Evolutionary conservation across 495 filamentous ascomycete species (phyloP).

Genomic region (Daldinia concentrica): DNA sequence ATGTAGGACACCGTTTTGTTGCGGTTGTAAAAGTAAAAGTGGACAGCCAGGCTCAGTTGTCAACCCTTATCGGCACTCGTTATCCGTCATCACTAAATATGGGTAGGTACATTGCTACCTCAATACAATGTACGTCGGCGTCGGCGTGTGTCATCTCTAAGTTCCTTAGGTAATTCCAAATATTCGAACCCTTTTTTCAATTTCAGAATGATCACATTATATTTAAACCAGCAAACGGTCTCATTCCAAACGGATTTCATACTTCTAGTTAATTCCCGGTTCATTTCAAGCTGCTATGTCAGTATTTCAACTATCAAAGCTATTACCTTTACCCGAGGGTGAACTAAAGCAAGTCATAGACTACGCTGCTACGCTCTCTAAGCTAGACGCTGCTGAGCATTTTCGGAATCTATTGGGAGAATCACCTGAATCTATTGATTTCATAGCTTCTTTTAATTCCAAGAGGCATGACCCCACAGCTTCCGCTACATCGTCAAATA

Average conservation of each 20-base stretch:
- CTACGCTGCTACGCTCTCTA: slow-evolving; percentile 75
- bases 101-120: not conserved
- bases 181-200: not conserved
- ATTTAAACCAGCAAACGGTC: not conserved
- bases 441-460: slow-evolving; percentile 90
- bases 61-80: not conserved
- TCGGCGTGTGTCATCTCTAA: slow-evolving; percentile 6
- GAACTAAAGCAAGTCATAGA: slow-evolving; percentile 83
- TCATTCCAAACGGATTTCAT: not conserved
- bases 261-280: not conserved
- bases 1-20: no score
- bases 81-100: not conserved
- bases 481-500: slow-evolving; percentile 17
- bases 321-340: slow-evolving; percentile 85
- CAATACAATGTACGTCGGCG: not conserved
- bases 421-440: slow-evolving; percentile 83
- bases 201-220: not conserved
- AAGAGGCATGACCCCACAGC: slow-evolving; percentile 63
- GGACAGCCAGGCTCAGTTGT: not conserved
- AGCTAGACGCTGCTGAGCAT: slow-evolving; percentile 78
- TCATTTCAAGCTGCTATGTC: slow-evolving; percentile 54
- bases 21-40: not conserved
- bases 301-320: slow-evolving; percentile 72
- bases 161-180: no score
- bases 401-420: slow-evolving; percentile 90